Evolutionary conservation across 2,329 filamentous ascomycete genomes (phyloP), one percentile per base, ranked within the genome.

Genomic region (Trichoderma citrinoviride): DNA sequence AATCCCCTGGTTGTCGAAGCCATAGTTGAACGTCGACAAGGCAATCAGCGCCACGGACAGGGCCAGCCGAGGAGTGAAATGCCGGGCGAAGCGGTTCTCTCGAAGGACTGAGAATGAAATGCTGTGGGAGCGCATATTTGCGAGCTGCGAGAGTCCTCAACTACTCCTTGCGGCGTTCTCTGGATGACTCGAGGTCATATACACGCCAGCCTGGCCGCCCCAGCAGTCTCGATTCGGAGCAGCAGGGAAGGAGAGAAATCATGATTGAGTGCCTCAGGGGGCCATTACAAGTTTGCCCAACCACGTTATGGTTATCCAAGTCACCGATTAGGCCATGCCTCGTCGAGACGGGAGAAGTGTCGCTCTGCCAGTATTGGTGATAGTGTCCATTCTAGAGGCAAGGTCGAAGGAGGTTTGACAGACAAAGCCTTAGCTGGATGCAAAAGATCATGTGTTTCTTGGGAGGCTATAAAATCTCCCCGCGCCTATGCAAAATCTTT

Each of bases 21-120:
- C 57, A 61, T 61, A 61, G 57, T 61, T 61, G 57, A 61, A 61
- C 21, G 57, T 61, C 2, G 57, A 61, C 4, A 61, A 7, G 44
- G 57, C 57, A 25, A 61, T 61, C 17, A 61, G 57, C 15, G 57
- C 29, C 17, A 61, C 46, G 4, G 57, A 61, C 33, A 61, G 33
- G 19, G 57, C 57, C 27, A 61, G 21, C 33, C 57, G 57, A 27
- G 57, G 57, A 12, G 57, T 61, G 15, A 61, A 50, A 5, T 61
- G 23, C 57, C 57, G 57, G 50, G 21, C 7, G 17, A 61, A 61
- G 50, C 57, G 57, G 57, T 50, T 61, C 8, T 61, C 27, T n/a
- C 44, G 57, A 61, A 61, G 25, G 19, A 61, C 50, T 27, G 57
- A 61, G 5, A 17, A 23, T 12, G 17, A 29, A 44, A 61, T 61